These are phyloP conservation scores for Selenicereus undatus DNA, from an alignment of 148 eudicot genomes.

Conservation along the genomic window DNA sequence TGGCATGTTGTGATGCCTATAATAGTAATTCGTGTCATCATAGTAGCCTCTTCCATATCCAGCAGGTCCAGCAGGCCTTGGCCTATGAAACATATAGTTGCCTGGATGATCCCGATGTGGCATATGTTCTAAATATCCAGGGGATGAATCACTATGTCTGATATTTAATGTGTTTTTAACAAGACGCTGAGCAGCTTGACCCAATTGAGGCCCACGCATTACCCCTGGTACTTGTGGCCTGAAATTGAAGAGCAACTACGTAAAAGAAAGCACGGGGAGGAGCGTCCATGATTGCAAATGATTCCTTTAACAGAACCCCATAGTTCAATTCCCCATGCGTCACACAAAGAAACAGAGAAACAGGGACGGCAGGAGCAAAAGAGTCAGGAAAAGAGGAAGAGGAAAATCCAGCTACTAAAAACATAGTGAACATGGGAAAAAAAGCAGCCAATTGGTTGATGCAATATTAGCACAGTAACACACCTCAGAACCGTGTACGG, in stretches of 20 bases:
- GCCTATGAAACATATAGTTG: constrained; percentile 43
- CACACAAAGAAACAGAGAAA: too few relatives aligned
- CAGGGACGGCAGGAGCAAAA: too few relatives aligned
- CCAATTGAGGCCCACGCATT: constrained; percentile 61
- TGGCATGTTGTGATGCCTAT: constrained; percentile 31
- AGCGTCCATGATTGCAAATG: too few relatives aligned
- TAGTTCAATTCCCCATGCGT: too few relatives aligned
- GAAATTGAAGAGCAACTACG: constrained; percentile 21
- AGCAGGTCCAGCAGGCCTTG: constrained; percentile 60
- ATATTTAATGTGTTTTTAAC: constrained; percentile 70
- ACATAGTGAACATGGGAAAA: too few relatives aligned
- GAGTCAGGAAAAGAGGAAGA: too few relatives aligned
- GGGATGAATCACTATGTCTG: constrained; percentile 40
- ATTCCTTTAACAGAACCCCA: too few relatives aligned
- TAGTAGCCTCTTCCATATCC: constrained; percentile 55
- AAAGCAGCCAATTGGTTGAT: too few relatives aligned
- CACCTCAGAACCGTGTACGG: too few relatives aligned
- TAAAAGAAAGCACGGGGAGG: not conserved
- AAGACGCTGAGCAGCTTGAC: constrained; percentile 94
- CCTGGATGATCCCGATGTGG: constrained; percentile 38
- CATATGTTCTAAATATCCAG: constrained; percentile 36
- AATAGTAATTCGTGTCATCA: constrained; percentile 34
- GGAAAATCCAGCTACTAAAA: too few relatives aligned
- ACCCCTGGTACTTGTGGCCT: constrained; percentile 82
- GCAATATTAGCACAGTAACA: too few relatives aligned